These are phyloP conservation scores for Leishmania major DNA, from an alignment of 208 protist genomes.

Conservation along the genomic window DNA sequence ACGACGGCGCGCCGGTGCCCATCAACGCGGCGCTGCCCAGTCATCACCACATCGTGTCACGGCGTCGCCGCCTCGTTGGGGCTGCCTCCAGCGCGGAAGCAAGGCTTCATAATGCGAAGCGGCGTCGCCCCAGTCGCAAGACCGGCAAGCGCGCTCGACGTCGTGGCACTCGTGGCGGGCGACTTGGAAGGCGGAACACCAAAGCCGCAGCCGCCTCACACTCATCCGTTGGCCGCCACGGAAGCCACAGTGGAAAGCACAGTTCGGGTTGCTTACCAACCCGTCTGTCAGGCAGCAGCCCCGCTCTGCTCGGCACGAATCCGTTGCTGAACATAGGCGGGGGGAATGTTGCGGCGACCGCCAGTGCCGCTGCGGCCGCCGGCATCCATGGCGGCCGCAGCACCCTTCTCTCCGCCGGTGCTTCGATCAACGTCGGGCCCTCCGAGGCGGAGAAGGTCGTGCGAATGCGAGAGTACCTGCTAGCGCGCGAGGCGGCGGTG, in stretches of 20 bases:
- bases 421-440: background rate
- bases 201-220: background rate
- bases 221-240: background rate
- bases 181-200: background rate
- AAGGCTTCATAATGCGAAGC: background rate
- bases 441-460: constrained; percentile 7
- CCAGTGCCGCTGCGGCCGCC: background rate
- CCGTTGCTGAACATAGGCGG: background rate
- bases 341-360: background rate
- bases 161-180: background rate
- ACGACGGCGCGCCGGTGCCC: constrained; percentile 1
- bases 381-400: constrained; percentile 16
- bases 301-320: background rate
- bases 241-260: background rate
- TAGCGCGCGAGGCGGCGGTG: constrained; percentile 21
- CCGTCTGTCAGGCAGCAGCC: background rate
- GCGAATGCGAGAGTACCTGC: constrained; percentile 16
- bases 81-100: background rate
- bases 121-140: background rate
- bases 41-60: constrained; percentile 4
- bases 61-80: constrained; percentile 12
- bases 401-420: constrained; percentile 19
- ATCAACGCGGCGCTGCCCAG: constrained; percentile 3
- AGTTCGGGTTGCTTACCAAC: background rate
- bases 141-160: background rate